These are phyloP conservation scores for Pseudodiploospora longispora DNA, from an alignment of 2,329 filamentous ascomycete species.

Conservation along the genomic window DNA sequence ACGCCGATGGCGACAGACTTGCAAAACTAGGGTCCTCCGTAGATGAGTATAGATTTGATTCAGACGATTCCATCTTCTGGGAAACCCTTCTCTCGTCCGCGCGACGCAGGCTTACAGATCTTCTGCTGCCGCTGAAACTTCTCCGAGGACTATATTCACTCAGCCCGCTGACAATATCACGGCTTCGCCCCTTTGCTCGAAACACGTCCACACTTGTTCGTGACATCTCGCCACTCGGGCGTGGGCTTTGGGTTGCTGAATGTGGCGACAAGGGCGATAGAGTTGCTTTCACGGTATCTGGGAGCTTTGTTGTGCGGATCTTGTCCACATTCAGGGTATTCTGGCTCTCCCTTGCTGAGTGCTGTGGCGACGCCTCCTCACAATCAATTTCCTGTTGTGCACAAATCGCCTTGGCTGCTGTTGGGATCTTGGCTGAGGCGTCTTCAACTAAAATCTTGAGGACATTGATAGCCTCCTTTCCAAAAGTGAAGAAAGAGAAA, in stretches of 20 bases:
- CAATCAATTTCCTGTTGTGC: conserved; percentile 10
- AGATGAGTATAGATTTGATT: conserved; percentile 66
- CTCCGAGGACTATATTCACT: conserved; percentile 40
- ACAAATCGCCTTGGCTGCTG: conserved; percentile 14
- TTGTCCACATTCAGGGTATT: conserved; percentile 19
- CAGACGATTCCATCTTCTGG: conserved; percentile 55
- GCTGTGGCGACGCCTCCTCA: conserved; percentile 11
- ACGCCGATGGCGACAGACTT: conserved; percentile 58
- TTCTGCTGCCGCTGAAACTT: conserved; percentile 55
- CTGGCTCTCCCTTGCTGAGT: conserved; percentile 21
- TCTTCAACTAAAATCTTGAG: conserved; percentile 66
- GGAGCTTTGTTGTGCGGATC: conserved; percentile 34
- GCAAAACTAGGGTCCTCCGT: conserved; percentile 68
- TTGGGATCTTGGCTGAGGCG: conserved; percentile 36
- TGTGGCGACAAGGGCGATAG: conserved; percentile 43
- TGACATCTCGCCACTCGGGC: conserved; percentile 45
- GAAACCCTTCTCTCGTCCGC: conserved; percentile 35
- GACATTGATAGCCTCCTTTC: conserved; percentile 73
- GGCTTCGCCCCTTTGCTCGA: conserved; percentile 39
- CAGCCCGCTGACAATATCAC: conserved; percentile 40
- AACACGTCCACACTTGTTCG: conserved; percentile 48
- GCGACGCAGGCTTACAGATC: conserved; percentile 42
- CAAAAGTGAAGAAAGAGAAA: conserved; percentile 88
- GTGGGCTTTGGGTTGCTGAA: conserved; percentile 41
- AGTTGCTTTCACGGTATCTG: conserved; percentile 54